Base-by-base conservation (phyloP, 306 rosid species). In the Medicago ruthenica region DNA sequence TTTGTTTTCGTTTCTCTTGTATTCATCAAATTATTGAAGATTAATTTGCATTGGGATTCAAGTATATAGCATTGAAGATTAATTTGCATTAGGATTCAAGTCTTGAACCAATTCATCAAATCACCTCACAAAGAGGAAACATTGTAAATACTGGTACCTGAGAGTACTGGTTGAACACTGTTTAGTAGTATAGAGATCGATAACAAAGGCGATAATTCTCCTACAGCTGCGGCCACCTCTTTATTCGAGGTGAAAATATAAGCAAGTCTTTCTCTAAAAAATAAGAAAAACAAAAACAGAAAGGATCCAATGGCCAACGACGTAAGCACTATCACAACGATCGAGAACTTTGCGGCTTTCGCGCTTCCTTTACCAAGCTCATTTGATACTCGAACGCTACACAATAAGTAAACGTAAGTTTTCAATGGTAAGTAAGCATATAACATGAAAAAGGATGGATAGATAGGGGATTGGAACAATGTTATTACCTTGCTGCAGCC, bases 321-420 rank as follows among this genome's bases (percentile, higher is more conserved):
- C 9, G 85, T 75, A 34, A 84, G 37, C 18, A 86, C 85, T 0
- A 84, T n/a, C 34, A 86, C 89, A n/a, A 31, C 42, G 12, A 86
- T 78, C 0, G 92, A 76, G 76, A 88, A 80, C 64, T 80, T 86
- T 13, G 92, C 92, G 27, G 83, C 88, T 65, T 80, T 84, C 10
- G 92, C 80, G 6, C 83, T 80, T 58, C 92, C 92, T 80, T 59
- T 82, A 62, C 92, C 92, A 16, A 88, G 83, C 72, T 88, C 92
- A 57, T 88, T 88, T 7, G 91, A 57, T n/a, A 88, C 91, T 20
- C 91, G 83, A 16, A 88, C 89, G 8, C 91, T 88, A 59, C 76
- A 66, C 59, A 70, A 44, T 31, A 57, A 37, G 42, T 24, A 55
- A 36, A 11, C 8, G 10, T 61, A 18, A 73, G 67, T 16, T 48